Evolutionary conservation across 148 eudicot species (phyloP).

Genomic region (Chenopodium album): DNA sequence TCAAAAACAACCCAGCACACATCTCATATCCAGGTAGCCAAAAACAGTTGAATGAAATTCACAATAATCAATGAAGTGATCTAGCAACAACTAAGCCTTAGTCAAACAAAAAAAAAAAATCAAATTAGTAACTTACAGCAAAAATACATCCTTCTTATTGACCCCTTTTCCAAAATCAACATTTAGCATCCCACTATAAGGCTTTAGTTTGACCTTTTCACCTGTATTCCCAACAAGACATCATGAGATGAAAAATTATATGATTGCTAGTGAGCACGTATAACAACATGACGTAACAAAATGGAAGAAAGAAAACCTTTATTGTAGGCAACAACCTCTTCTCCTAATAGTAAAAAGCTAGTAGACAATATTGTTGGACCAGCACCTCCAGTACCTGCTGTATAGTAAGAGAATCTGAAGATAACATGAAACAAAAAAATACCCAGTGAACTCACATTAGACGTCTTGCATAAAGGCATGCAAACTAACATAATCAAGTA

Average conservation of each 20-base stretch:
- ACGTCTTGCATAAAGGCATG: neutral
- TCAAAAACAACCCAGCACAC: neutral
- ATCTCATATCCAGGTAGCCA: neutral
- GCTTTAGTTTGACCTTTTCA: slow-evolving; percentile 70
- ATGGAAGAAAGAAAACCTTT: slow-evolving; percentile 55
- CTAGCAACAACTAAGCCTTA: neutral
- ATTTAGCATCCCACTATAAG: slow-evolving; percentile 89
- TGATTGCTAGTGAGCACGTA: neutral
- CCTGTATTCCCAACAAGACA: slow-evolving; percentile 48
- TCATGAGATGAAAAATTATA: slow-evolving; percentile 2
- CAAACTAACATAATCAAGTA: neutral
- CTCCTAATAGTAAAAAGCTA: slow-evolving; percentile 93
- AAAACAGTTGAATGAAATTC: too few species aligned
- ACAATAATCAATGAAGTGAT: neutral
- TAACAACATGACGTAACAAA: slow-evolving; percentile 7
- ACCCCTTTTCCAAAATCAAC: slow-evolving; percentile 88
- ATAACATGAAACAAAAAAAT: slow-evolving; percentile 2
- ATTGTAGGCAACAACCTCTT: slow-evolving; percentile 83
- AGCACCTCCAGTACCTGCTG: slow-evolving; percentile 99
- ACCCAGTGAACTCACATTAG: neutral
- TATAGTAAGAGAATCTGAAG: slow-evolving; percentile 87
- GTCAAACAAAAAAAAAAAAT: neutral
- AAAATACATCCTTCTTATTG: slow-evolving; percentile 75
- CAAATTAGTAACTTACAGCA: slow-evolving; percentile 62
- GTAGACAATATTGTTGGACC: slow-evolving; percentile 98